Base-by-base conservation (phyloP, 805 yeast species). In the Metschnikowia continentalis region DNA sequence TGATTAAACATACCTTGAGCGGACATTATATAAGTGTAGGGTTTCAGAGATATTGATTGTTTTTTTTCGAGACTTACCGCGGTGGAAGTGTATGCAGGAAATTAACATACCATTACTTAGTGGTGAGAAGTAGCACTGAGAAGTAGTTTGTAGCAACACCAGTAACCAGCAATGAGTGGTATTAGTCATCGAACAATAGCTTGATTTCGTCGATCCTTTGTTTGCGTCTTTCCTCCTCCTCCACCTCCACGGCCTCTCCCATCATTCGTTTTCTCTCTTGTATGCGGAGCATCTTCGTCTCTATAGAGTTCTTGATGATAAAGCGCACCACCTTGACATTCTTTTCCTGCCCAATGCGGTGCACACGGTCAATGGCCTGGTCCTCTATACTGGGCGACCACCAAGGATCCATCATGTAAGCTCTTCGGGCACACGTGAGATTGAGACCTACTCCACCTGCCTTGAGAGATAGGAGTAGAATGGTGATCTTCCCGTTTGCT, bases 391-490 rank as follows among this genome's bases (percentile, higher is more conserved):
- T 88, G 42, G 89, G 95, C 32, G 94, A 88, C 97, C 97, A 91
- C 94, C 96, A 91, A 0, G 97, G 97, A 61, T 91, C 97, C 89
- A 92, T 86, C 80, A 91, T 77, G 59, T 83, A 90, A 2, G 95
- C 97, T 35, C 80, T 77, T 0, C 88, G 85, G 0, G 97, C 96
- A 46, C 84, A 81, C 0, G 96, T 91, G 53, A 91, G 71, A 62
- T 91, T 91, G 54, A 91, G 73, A 0, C 97, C 97, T 11, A 90
- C 96, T 6, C 97, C 97, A 22, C 97, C 97, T 0, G 97, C 96
- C 65, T 90, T 91, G 54, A 90, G 69, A 6, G 96, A 86, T 17
- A 91, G 64, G 20, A 91, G 69, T 10, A 91, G 64, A 1, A 91
- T 77, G 3, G 78, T 75, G 10, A 72, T 57, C 33, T 61, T 55